Evolutionary conservation across 208 protist genomes (phyloP).

Genomic region (Trypanosoma theileri): DNA sequence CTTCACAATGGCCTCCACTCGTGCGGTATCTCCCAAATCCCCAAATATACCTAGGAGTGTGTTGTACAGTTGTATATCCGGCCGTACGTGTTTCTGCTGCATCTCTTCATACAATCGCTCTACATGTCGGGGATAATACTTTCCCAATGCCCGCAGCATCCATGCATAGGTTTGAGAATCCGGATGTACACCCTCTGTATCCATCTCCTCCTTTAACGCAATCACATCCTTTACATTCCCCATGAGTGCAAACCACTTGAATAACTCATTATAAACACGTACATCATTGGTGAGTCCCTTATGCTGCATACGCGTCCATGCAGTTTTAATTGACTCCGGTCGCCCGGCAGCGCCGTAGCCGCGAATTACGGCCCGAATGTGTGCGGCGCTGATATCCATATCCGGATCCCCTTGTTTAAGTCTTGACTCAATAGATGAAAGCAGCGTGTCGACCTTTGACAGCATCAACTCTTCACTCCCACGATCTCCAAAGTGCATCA

Average conservation of each 20-base stretch:
- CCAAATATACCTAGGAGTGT: constrained; percentile 84
- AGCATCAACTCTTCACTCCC: constrained; percentile 87
- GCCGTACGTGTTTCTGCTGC: constrained; percentile 47
- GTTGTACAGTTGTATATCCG: constrained; percentile 78
- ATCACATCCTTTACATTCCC: constrained; percentile 86
- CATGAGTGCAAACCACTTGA: constrained; percentile 89
- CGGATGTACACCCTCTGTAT: constrained; percentile 43
- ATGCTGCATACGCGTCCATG: constrained; percentile 75
- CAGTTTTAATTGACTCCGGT: constrained; percentile 69
- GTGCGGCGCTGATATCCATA: constrained; percentile 82
- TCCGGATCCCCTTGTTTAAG: constrained; percentile 83
- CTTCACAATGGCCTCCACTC: constrained; percentile 48
- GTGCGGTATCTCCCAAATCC: constrained; percentile 51
- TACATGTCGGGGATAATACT: constrained; percentile 85
- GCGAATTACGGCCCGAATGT: constrained; percentile 83
- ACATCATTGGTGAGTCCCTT: constrained; percentile 66
- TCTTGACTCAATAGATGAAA: constrained; percentile 81
- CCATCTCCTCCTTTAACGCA: constrained; percentile 41
- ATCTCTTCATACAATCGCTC: constrained; percentile 73
- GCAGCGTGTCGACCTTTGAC: constrained; percentile 84
- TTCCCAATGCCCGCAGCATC: constrained; percentile 72
- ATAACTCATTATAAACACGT: constrained; percentile 85
- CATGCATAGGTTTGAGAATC: constrained; percentile 83
- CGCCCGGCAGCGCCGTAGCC: constrained; percentile 84
- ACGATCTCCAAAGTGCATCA: constrained; percentile 82